Percentiles rank a stretch among this genome's conserved stretches.
Conservation (phyloP, 106 monocot species). For the Apostasia shenzhenica region DNA sequence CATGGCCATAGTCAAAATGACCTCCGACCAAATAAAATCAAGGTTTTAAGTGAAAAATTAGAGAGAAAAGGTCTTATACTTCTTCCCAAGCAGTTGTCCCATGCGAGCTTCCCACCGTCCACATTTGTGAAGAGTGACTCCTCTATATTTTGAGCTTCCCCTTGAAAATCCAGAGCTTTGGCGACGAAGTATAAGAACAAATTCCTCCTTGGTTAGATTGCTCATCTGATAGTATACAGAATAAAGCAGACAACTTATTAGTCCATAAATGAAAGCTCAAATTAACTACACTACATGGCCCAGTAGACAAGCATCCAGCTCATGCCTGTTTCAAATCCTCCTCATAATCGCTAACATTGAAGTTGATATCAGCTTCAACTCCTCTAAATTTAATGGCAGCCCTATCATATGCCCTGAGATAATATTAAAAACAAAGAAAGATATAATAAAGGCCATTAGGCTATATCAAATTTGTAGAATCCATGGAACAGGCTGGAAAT, state of each 20-base stretch:
- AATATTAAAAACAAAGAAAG: neutral
- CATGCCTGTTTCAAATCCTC: constrained; percentile 43
- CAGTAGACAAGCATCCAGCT: neutral
- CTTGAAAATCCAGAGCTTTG: constrained; percentile 39
- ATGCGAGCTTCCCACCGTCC: constrained; percentile 49
- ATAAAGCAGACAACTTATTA: neutral
- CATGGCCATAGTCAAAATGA: too few relatives aligned
- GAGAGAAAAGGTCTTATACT: constrained; percentile 19
- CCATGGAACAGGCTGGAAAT: neutral
- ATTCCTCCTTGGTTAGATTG: constrained; percentile 43
- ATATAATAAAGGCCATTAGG: neutral
- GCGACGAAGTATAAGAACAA: constrained; percentile 43
- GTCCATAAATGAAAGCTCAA: neutral
- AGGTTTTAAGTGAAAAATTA: neutral
- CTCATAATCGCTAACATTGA: constrained; percentile 38
- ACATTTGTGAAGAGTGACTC: constrained; percentile 42
- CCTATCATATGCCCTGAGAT: constrained; percentile 40
- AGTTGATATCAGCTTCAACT: constrained; percentile 45
- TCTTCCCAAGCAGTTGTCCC: constrained; percentile 43
- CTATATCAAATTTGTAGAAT: neutral
- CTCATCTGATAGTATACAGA: constrained; percentile 21
- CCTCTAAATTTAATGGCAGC: constrained; percentile 54
- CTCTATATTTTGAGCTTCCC: constrained; percentile 49
- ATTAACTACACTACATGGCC: neutral
- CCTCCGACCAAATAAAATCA: neutral